phyloP scores from a whole-genome alignment of 1,139 yeast genomes.

The Debaryomyces coudertii region DNA sequence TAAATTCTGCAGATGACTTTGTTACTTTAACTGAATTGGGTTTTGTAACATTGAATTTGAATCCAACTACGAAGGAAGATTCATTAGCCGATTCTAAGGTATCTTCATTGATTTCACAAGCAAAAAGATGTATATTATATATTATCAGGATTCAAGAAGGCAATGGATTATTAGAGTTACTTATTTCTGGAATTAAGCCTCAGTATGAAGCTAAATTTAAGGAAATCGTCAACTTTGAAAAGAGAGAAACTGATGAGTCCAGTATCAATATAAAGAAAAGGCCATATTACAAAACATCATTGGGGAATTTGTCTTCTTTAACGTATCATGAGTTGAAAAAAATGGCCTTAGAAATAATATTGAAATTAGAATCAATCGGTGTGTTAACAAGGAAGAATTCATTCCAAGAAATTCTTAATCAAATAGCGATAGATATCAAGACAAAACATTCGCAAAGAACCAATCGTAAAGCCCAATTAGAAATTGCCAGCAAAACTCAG shows the following conservation, averaged over 20 bases:
- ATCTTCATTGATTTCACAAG: constrained; percentile 68
- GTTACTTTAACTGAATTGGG: constrained; percentile 48
- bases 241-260: constrained; percentile 27
- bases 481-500: constrained; percentile 61
- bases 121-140: constrained; percentile 78
- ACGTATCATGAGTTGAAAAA: constrained; percentile 79
- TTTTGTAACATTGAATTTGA: constrained; percentile 42
- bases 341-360: constrained; percentile 70
- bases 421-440: constrained; percentile 82
- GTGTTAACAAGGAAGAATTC: constrained; percentile 67
- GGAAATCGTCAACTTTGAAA: constrained; percentile 56
- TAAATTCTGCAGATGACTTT: constrained; percentile 42
- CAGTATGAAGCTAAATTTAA: constrained; percentile 67
- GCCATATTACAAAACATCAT: constrained; percentile 44
- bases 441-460: constrained; percentile 73
- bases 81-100: constrained; percentile 48
- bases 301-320: constrained; percentile 58
- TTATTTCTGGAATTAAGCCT: constrained; percentile 71
- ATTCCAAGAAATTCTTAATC: constrained; percentile 79
- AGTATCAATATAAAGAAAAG: constrained; percentile 28
- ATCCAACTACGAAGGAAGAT: constrained; percentile 55
- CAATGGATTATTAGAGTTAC: constrained; percentile 68
- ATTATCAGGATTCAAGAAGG: constrained; percentile 83
- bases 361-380: constrained; percentile 76
- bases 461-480: constrained; percentile 63